Base-by-base conservation (phyloP, 257 asterid species). In the Fraxinus excelsior region DNA sequence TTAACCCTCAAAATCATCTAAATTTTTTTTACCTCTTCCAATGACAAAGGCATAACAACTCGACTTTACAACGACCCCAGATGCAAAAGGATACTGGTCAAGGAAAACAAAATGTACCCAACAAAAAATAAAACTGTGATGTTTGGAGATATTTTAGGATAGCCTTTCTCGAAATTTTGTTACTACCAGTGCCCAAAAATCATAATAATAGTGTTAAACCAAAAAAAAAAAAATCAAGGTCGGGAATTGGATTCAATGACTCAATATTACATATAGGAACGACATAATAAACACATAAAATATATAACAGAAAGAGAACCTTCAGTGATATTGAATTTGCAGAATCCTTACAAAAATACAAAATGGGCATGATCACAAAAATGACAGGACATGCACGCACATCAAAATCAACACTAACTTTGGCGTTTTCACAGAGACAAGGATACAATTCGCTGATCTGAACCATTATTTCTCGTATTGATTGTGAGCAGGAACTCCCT, bases 361-460 rank as follows among this genome's bases (percentile, higher is more conserved):
- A 68, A 46, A 26, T 11, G 26, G 73, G 10, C 34, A 29, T 16
- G 38, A 26, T 58, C 23, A 74, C 25, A n/a, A 19, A 81, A 26
- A n/a, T n/a, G 31, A 23, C 26, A 28, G 1, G 67, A 40, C 31
- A 34, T 26, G 60, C 14, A 70, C 32, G 51, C 18, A 42, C 51
- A 42, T 42, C 18, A 42, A 42, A 42, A 42, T 42, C 51, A 42
- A 42, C 13, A 11, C 44, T 42, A 11, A 42, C 14, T 10, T 16
- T n/a, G 14, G 46, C 6, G 19, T 13, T 9, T 44, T 58, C 0
- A 11, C 16, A 49, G 75, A 56, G 56, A 51, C 40, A 74, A 90
- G 98, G 98, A 94, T 94, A 94, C 97, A 92, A 94, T 85, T 94
- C 98, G 79, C 86, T 91, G 84, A 85, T 88, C 86, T 86, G 97